Conservation (phyloP, 805 yeast genomes). For the Peterozyma toletana region DNA sequence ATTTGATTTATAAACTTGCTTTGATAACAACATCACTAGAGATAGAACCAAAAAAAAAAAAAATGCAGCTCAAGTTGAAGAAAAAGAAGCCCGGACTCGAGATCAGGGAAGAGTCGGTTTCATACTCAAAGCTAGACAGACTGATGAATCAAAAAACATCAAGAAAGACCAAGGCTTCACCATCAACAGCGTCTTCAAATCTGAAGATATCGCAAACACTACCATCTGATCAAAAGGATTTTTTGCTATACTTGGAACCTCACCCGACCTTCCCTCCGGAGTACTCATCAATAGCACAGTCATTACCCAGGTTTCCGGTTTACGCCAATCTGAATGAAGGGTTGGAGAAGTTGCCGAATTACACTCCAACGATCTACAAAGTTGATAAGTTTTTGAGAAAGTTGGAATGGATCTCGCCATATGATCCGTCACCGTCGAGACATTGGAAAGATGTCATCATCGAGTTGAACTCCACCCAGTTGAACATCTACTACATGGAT, state of each 20-base stretch:
- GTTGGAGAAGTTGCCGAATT: slow-evolving; percentile 49
- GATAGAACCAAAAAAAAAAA: too few species aligned
- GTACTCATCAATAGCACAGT: slow-evolving; percentile 27
- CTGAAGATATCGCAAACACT: not conserved
- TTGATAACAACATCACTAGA: too few species aligned
- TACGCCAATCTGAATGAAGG: slow-evolving; percentile 21
- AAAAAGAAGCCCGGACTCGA: too few species aligned
- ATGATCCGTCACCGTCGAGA: slow-evolving; percentile 57
- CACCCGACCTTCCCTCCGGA: slow-evolving; percentile 30
- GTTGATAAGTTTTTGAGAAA: slow-evolving; percentile 56
- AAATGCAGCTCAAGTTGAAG: too few species aligned
- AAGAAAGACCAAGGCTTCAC: too few species aligned
- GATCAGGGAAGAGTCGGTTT: too few species aligned
- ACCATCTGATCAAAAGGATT: slow-evolving; percentile 10
- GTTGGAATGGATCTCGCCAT: slow-evolving; percentile 72
- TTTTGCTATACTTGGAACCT: slow-evolving; percentile 27
- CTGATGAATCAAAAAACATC: too few species aligned
- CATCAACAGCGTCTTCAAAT: not conserved
- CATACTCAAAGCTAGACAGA: too few species aligned
- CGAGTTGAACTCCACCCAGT: slow-evolving; percentile 81
- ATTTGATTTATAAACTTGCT: not conserved
- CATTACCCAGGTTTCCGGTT: slow-evolving; percentile 24
- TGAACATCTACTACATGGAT: slow-evolving; percentile 55
- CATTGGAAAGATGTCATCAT: slow-evolving; percentile 65
- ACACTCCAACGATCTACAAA: slow-evolving; percentile 59